Evolutionary conservation across 1,284 basidiomycete species (phyloP), one percentile per base, ranked within the genome.

Genomic region (Lignosus rhinocerotis): DNA sequence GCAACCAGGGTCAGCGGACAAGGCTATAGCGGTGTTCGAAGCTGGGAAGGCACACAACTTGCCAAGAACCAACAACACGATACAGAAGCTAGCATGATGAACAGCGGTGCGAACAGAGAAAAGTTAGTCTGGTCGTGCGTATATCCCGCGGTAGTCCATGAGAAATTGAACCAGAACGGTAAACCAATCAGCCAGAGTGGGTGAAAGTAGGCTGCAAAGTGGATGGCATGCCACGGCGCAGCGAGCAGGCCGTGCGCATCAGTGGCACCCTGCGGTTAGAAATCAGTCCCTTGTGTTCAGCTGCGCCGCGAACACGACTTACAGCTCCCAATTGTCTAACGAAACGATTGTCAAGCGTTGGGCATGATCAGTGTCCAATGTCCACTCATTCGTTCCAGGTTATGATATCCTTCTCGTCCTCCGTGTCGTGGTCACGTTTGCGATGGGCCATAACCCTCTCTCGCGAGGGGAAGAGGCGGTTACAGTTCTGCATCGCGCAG

Each of bases 371-470:
- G 4, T 25, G 25, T 25, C 25, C 25, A 4, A 25, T 25, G 25
- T 25, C 25, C 4, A 25, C 4, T 66, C 61, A 79, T 60, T 80
- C 77, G 61, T 92, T 90, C 91, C 91, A 93, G n/a, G 85, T 92
- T 60, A 92, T 80, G 39, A 92, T 83, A 44, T 79, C 72, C 9
- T 72, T 71, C 2, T 80, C 76, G 41, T 86, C 83, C 19, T 84
- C 81, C 0, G 81, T 79, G 57, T 80, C 75, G 70, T 92, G 90
- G 66, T 90, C 89, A 50, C 86, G 82, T 67, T 85, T 88, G 52
- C 89, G 81, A 68, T 93, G 91, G 10, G 74, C 65, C 80, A 88
- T 84, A 1, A 92, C 72, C 6, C 85, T 80, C 17, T 90, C 88
- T 42, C 81, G 80, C 17, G 83, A 83, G 16, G 87, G 89, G 67